Evolutionary conservation across 129 eudicot genomes (phyloP), one percentile per base, ranked within the genome.

Genomic region (Chrysanthemum seticuspe): DNA sequence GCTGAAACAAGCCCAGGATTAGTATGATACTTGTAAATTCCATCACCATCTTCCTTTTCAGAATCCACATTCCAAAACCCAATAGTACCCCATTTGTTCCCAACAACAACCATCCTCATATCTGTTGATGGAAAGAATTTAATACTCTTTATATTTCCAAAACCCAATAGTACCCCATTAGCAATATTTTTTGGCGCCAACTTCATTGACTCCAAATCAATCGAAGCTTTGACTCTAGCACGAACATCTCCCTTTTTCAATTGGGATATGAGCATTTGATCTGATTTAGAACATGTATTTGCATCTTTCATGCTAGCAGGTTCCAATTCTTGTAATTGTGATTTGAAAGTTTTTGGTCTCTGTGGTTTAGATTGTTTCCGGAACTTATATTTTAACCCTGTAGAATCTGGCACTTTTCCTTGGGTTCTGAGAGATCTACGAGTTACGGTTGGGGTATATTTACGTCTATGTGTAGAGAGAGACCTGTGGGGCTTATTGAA

Each of bases 11-110:
- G 90, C 4, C 64, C 85, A 10, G 90, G 54, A 83, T 93, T 95
- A 27, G 96, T 90, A 15, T 58, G 85, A 78, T 79, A 88, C 67
- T 78, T 15, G 70, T 87, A 80, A 74, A 90, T 84, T 62, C 25
- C 25, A 23, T 84, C 80, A 54, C 79, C 85, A 62, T 82, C 89
- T 47, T 88, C 91, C 27, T 64, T 13, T 61, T 75, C 68, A 0
- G 74, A 76, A 80, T 83, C 86, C 56, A 83, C 81, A 78, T 90
- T 81, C 98, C 97, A 94, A 82, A 94, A 86, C 65, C 93, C 96
- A 9, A 94, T 53, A 81, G 86, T 57, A 11, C 98, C 98, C 74
- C 7, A 79, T 69, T 82, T 86, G 67, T 89, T 87, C 11, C 95
- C 98, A 12, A 73, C 98, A 68, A 61, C 92, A 67, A 93, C 84